Conservation (phyloP, 1,284 basidiomycete species). For the Tilletia caries region DNA sequence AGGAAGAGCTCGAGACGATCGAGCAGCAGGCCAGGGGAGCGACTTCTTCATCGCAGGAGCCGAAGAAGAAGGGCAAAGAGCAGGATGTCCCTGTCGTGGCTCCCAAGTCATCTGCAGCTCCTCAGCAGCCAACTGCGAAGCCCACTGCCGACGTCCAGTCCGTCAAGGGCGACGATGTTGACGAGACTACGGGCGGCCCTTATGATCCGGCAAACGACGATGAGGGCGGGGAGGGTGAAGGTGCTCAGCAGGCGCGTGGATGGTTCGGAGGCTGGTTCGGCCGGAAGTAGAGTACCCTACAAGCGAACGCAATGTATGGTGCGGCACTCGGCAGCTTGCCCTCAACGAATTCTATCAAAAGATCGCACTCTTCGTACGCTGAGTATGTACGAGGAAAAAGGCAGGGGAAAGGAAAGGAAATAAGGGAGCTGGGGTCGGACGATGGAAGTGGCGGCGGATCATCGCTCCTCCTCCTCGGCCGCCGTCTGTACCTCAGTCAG, state of each 20-base stretch:
- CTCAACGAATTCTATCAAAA: too few species aligned
- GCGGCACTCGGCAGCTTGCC: too few species aligned
- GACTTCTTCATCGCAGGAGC: background rate
- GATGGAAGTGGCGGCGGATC: too few species aligned
- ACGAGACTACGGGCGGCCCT: conserved; percentile 13
- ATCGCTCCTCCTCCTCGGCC: too few species aligned
- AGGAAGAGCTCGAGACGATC: conserved; percentile 20
- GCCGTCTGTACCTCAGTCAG: too few species aligned
- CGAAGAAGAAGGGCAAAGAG: conserved; percentile 11
- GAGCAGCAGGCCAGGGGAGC: background rate
- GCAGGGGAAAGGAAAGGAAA: too few species aligned
- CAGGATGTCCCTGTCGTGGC: conserved; percentile 6
- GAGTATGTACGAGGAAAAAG: too few species aligned
- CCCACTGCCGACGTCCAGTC: background rate
- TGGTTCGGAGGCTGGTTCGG: conserved; percentile 51
- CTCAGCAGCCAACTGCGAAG: background rate
- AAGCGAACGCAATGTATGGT: too few species aligned
- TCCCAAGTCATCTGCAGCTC: background rate
- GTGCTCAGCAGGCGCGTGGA: conserved; percentile 16
- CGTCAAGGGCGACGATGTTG: background rate
- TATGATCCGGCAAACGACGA: conserved; percentile 47
- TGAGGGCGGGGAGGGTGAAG: conserved; percentile 28
- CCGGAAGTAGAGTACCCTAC: conserved; percentile 8
- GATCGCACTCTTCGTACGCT: too few species aligned
- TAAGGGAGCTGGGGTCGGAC: too few species aligned